phyloP scores from a whole-genome alignment of 2,329 filamentous ascomycete genomes.

The Rhinocladiella similis region DNA sequence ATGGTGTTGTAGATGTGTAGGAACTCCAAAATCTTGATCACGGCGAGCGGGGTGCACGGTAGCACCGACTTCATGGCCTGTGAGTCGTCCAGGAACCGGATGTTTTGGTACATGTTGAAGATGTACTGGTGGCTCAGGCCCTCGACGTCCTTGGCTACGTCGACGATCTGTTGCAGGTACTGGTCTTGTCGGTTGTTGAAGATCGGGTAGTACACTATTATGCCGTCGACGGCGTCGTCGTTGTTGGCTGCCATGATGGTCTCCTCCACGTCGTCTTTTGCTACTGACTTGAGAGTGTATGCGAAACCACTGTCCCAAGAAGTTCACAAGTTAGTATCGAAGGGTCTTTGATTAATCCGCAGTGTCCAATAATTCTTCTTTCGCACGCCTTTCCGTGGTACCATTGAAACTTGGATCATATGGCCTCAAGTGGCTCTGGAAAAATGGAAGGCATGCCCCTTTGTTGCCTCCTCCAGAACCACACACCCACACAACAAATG shows the following conservation, averaged over 20 bases:
- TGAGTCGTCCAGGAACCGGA: slow-evolving; percentile 83
- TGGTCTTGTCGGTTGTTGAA: slow-evolving; percentile 88
- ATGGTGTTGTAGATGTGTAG: slow-evolving; percentile 96
- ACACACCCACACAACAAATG: too few relatives aligned
- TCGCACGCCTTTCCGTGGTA: too few relatives aligned
- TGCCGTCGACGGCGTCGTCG: slow-evolving; percentile 75
- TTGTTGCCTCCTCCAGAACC: too few relatives aligned
- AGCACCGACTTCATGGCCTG: slow-evolving; percentile 86
- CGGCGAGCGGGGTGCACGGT: slow-evolving; percentile 91
- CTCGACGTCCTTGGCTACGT: slow-evolving; percentile 90
- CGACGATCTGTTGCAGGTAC: slow-evolving; percentile 93
- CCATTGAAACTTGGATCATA: too few relatives aligned
- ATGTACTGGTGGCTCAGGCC: slow-evolving; percentile 91
- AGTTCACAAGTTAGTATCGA: slow-evolving; percentile 26
- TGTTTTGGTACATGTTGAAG: slow-evolving; percentile 99
- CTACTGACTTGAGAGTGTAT: slow-evolving; percentile 80
- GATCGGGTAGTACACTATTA: slow-evolving; percentile 98
- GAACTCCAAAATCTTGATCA: slow-evolving; percentile 96
- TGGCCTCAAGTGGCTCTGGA: too few relatives aligned
- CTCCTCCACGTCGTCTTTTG: slow-evolving; percentile 88
- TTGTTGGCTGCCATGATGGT: slow-evolving; percentile 81
- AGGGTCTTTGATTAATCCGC: not conserved
- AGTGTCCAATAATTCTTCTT: too few relatives aligned
- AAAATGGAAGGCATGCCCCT: too few relatives aligned
- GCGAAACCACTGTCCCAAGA: slow-evolving; percentile 63